Conservation (phyloP, 2,329 filamentous ascomycete genomes). For the Phoma sp. region DNA sequence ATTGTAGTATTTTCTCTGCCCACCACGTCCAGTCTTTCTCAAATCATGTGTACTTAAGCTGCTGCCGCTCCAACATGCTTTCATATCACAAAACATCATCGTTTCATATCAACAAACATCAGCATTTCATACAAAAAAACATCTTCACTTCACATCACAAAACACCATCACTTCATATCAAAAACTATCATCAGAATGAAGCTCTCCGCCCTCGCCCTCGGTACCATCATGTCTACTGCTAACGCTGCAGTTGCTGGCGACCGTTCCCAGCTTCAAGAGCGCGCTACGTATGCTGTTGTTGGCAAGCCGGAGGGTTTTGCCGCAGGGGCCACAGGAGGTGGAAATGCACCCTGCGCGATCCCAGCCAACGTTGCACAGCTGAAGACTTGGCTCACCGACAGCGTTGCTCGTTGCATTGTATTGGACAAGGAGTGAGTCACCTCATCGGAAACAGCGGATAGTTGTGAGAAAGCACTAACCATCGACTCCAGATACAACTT, state of each 20-base stretch:
- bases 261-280: slow-evolving; percentile 6
- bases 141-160: neutral
- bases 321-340: slow-evolving; percentile 66
- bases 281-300: slow-evolving; percentile 33
- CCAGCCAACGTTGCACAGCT: slow-evolving; percentile 63
- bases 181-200: slow-evolving; percentile 23
- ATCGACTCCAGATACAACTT: slow-evolving; percentile 54
- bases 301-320: slow-evolving; percentile 58
- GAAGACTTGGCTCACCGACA: slow-evolving; percentile 63
- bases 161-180: neutral
- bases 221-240: slow-evolving; percentile 20
- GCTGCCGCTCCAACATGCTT: neutral
- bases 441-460: neutral
- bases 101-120: too few relatives aligned
- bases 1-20: slow-evolving; percentile 5
- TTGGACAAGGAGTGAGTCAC: slow-evolving; percentile 52
- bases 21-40: neutral
- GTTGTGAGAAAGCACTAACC: neutral
- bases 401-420: slow-evolving; percentile 62
- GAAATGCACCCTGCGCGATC: slow-evolving; percentile 60
- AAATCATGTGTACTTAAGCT: neutral
- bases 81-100: neutral
- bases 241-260: slow-evolving; percentile 26
- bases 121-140: too few relatives aligned
- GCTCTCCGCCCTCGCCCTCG: slow-evolving; percentile 25